Evolutionary conservation across 495 filamentous ascomycete genomes (phyloP).

Genomic region (Sporormia fimetaria): DNA sequence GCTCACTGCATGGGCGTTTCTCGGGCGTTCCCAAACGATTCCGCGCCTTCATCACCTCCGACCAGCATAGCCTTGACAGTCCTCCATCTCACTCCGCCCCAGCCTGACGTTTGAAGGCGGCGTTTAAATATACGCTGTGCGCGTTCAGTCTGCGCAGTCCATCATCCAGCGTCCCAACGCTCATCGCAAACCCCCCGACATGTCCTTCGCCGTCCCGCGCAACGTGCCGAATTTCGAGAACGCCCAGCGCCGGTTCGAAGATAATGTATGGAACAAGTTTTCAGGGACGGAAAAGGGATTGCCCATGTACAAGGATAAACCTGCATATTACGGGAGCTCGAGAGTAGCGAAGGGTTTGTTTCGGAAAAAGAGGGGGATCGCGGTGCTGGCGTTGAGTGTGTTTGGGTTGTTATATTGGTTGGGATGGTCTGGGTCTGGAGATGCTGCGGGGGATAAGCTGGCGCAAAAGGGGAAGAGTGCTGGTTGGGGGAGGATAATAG

Average conservation of each 20-base stretch:
- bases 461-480: background rate
- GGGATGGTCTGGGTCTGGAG: conserved; percentile 29
- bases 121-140: too few species aligned
- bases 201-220: conserved; percentile 56
- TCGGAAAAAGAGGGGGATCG: conserved; percentile 43
- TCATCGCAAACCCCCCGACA: conserved; percentile 32
- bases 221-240: conserved; percentile 62
- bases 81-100: too few species aligned
- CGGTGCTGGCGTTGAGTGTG: conserved; percentile 40
- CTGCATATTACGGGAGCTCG: conserved; percentile 56
- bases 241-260: conserved; percentile 56
- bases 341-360: conserved; percentile 34
- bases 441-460: background rate
- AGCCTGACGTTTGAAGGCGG: too few species aligned
- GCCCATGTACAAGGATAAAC: conserved; percentile 99
- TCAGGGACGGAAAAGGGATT: conserved; percentile 46
- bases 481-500: conserved; percentile 9
- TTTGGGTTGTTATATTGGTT: conserved; percentile 46
- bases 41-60: too few species aligned
- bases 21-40: too few species aligned
- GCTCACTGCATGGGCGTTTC: too few species aligned
- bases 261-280: conserved; percentile 36
- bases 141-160: conserved; percentile 34
- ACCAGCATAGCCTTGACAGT: too few species aligned
- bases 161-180: conserved; percentile 36